Conservation (phyloP, 129 eudicot species). For the Oenanthe sinensis region DNA sequence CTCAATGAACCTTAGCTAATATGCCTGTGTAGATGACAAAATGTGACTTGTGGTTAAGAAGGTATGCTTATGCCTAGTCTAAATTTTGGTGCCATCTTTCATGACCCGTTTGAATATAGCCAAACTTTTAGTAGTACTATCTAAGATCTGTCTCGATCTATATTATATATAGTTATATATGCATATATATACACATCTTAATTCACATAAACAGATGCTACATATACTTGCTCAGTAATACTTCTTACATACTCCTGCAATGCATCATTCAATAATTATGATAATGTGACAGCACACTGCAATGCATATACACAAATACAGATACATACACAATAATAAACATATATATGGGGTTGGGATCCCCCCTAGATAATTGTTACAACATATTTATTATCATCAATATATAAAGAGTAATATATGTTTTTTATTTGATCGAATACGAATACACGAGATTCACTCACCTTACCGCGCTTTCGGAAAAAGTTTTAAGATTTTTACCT, state of each 20-base stretch:
- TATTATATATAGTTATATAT: neutral
- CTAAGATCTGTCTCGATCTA: neutral
- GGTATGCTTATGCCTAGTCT: neutral
- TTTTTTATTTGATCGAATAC: too few species aligned
- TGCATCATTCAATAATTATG: conserved; percentile 12
- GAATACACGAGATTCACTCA: too few species aligned
- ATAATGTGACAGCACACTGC: neutral
- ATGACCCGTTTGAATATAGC: conserved; percentile 2
- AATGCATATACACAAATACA: neutral
- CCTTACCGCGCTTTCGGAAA: too few species aligned
- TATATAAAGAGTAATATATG: too few species aligned
- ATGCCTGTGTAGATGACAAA: neutral
- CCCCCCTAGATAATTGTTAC: neutral
- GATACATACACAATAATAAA: neutral
- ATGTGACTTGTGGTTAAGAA: conserved; percentile 1
- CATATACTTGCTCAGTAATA: neutral
- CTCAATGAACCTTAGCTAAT: neutral
- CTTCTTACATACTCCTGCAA: neutral
- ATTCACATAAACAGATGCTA: conserved; percentile 2
- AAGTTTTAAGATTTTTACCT: neutral
- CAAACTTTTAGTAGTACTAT: conserved; percentile 1
- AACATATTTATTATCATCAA: neutral
- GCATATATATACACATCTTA: neutral
- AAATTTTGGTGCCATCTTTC: conserved; percentile 1
- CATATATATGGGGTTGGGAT: neutral